Percentiles rank a stretch among this genome's conserved stretches.
phyloP scores from a whole-genome alignment of 345 rosid species.

The Camelina laxa region DNA sequence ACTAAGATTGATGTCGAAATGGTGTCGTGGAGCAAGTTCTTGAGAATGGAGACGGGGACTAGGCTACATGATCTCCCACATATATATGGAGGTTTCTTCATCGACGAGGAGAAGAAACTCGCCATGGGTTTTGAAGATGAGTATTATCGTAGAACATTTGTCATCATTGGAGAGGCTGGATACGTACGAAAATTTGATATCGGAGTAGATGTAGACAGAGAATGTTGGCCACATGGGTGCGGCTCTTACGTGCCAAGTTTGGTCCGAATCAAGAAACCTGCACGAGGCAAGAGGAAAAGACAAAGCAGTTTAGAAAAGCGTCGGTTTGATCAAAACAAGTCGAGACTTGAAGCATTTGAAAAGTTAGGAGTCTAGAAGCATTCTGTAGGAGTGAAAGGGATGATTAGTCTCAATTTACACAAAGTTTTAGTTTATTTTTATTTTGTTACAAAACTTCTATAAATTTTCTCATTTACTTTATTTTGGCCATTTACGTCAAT shows the following conservation, averaged over 20 bases:
- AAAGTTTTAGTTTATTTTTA: not conserved
- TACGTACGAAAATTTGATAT: not conserved
- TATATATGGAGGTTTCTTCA: not conserved
- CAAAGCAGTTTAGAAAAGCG: not conserved
- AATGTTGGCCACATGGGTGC: not conserved
- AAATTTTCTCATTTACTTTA: not conserved
- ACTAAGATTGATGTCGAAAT: not conserved
- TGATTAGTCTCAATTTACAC: not conserved
- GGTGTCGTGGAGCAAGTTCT: not conserved
- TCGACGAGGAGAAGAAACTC: not conserved
- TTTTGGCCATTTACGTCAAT: not conserved
- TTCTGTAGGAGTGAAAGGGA: not conserved
- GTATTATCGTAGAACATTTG: not conserved
- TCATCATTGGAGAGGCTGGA: not conserved
- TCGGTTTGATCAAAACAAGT: not conserved
- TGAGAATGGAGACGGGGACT: not conserved
- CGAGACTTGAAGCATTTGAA: not conserved
- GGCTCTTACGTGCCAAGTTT: slow-evolving; percentile 1
- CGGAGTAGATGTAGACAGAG: not conserved
- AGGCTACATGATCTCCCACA: no score
- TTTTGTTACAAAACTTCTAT: not conserved
- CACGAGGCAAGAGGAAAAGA: not conserved
- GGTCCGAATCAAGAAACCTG: not conserved
- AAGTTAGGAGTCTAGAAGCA: not conserved
- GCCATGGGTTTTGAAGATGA: not conserved